These are phyloP conservation scores for Hygrocybe coccinea DNA, from an alignment of 768 basidiomycete species.

Conservation along the genomic window DNA sequence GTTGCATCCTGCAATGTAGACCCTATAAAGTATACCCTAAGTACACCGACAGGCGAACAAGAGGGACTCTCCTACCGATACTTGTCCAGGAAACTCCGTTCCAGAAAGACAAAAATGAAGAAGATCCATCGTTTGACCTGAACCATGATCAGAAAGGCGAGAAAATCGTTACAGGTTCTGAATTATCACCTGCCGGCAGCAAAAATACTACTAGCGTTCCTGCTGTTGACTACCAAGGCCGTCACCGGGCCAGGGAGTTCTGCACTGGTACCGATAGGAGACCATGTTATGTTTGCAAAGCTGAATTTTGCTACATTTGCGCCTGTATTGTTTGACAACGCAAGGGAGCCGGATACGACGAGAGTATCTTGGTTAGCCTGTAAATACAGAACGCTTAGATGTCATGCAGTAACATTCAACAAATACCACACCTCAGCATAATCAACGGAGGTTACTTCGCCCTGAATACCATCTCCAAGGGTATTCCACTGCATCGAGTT, in stretches of 20 bases:
- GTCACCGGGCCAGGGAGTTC: slow-evolving; percentile 86
- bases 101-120: slow-evolving; percentile 79
- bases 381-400: slow-evolving; percentile 8
- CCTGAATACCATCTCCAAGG: slow-evolving; percentile 76
- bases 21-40: slow-evolving; percentile 33
- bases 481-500: slow-evolving; percentile 69
- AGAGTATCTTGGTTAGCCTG: slow-evolving; percentile 65
- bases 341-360: slow-evolving; percentile 76
- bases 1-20: slow-evolving; percentile 52
- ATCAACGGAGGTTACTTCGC: slow-evolving; percentile 71
- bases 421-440: slow-evolving; percentile 69
- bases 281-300: slow-evolving; percentile 74
- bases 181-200: slow-evolving; percentile 76
- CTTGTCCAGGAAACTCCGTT: slow-evolving; percentile 72
- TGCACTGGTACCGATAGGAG: slow-evolving; percentile 50
- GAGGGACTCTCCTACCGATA: slow-evolving; percentile 42
- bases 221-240: slow-evolving; percentile 78
- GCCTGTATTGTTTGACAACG: slow-evolving; percentile 54
- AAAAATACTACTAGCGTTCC: slow-evolving; percentile 79
- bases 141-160: slow-evolving; percentile 6
- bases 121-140: slow-evolving; percentile 54
- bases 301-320: slow-evolving; percentile 72
- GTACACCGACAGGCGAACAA: not conserved
- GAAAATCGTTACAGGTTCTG: not conserved
- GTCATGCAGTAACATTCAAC: not conserved